phyloP scores from a whole-genome alignment of 2,329 filamentous ascomycete genomes.

The Penicillium concentricum region DNA sequence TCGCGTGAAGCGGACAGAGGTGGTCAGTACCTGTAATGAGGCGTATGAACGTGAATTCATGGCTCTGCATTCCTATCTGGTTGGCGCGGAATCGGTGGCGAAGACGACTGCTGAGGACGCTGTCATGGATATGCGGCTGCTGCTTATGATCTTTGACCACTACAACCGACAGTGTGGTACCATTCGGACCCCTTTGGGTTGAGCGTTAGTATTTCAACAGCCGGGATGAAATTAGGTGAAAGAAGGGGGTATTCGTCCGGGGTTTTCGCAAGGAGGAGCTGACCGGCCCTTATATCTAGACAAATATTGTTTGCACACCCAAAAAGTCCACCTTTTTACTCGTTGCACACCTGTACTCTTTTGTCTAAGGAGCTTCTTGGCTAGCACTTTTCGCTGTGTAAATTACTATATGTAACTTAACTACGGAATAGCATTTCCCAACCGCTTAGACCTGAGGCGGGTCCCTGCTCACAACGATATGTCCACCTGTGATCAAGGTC shows the following conservation, averaged over 20 bases:
- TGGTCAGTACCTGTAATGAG: conserved; percentile 37
- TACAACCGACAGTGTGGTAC: conserved; percentile 38
- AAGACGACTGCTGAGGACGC: conserved; percentile 41
- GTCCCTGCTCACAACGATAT: too few relatives aligned
- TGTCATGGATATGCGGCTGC: conserved; percentile 36
- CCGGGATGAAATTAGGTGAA: too few relatives aligned
- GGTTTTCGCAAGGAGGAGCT: background rate
- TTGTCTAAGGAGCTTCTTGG: too few relatives aligned
- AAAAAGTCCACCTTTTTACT: too few relatives aligned
- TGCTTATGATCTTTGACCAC: conserved; percentile 37
- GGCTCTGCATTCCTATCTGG: conserved; percentile 38
- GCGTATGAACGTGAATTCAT: conserved; percentile 38
- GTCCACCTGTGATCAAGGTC: too few relatives aligned
- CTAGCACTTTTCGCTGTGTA: too few relatives aligned
- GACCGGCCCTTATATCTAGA: too few relatives aligned
- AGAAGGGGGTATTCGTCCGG: background rate
- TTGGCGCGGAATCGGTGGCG: conserved; percentile 21
- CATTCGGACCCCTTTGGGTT: conserved; percentile 35
- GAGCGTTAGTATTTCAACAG: background rate
- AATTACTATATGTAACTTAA: too few relatives aligned
- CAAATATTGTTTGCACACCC: too few relatives aligned
- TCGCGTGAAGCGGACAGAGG: conserved; percentile 26
- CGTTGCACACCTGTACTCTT: too few relatives aligned
- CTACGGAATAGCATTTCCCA: too few relatives aligned
- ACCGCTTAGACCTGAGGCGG: too few relatives aligned